phyloP scores from a whole-genome alignment of 306 rosid genomes.

The Astragalus membranaceus region DNA sequence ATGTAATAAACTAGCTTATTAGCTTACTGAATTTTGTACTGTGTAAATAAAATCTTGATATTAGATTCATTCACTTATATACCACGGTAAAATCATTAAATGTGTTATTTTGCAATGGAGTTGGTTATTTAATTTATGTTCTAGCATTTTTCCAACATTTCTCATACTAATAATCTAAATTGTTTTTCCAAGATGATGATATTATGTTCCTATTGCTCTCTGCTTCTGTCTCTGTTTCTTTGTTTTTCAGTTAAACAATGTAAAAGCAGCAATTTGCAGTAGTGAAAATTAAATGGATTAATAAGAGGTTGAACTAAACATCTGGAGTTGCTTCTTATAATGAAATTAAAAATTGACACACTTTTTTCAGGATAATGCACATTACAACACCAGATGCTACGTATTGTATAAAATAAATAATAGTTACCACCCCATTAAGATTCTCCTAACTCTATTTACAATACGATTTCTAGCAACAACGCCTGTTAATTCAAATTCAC shows the following conservation, averaged over 20 bases:
- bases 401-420: neutral
- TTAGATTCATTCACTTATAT: neutral
- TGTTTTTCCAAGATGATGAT: too few species aligned
- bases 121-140: neutral
- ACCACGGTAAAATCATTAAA: neutral
- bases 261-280: too few species aligned
- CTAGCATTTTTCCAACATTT: too few species aligned
- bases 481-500: conserved; percentile 35
- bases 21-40: neutral
- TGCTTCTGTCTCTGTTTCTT: too few species aligned
- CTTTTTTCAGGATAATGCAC: neutral
- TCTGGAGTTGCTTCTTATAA: too few species aligned
- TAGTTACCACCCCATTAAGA: conserved; percentile 67
- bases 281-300: too few species aligned
- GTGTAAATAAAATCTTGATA: neutral
- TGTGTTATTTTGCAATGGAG: neutral
- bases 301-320: too few species aligned
- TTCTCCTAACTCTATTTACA: conserved; percentile 73
- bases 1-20: neutral
- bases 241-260: too few species aligned
- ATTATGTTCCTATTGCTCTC: too few species aligned
- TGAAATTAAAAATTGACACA: too few species aligned
- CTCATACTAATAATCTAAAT: too few species aligned
- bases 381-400: conserved; percentile 2
- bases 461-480: conserved; percentile 50